Evolutionary conservation across 345 rosid species (phyloP), one percentile per base, ranked within the genome.

Genomic region (Pistacia vera): DNA sequence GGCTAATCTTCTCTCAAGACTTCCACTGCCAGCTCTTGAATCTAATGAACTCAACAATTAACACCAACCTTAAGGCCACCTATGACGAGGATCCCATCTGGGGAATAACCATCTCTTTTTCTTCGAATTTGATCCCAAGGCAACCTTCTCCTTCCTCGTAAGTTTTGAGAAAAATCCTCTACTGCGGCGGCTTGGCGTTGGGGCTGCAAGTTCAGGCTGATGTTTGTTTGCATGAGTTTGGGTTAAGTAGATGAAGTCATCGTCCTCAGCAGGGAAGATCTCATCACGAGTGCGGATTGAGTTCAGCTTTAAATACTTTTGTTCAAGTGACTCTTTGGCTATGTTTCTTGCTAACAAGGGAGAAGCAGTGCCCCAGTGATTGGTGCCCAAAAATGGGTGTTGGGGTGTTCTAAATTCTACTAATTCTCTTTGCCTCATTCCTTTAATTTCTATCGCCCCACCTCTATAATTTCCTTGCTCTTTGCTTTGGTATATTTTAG

Each of bases 41-140:
- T 62, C 41, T 36, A 2, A 63, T 35, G 13, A 63, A 33, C 17
- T 3, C 52, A 48, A 51, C 13, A 70, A 56, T 68, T 71, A 87
- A 49, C 88, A 83, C 93, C 90, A 90, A 30, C 93, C 90, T 67
- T 86, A 84, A 82, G 90, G 91, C 93, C 91, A 88, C 63, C 90
- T 82, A 18, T 86, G 76, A 44, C 55, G 77, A 72, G 83, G 86
- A 80, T 90, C 89, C 91, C 80, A 81, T 76, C 84, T 81, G 0
- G 79, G 83, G 41, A 83, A 41, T 5, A 41, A 75, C 91, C 90
- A 82, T 67, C 81, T 83, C 70, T 55, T 84, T 41, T 75, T 84
- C 76, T 72, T 78, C 4, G 68, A 52, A 33, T 59, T 59, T 8
- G 69, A 65, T 49, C 85, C 86, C 38, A 80, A 48, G 8, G n/a